Conservation (phyloP, 75 land plant species). For the Sequoiadendron giganteum region DNA sequence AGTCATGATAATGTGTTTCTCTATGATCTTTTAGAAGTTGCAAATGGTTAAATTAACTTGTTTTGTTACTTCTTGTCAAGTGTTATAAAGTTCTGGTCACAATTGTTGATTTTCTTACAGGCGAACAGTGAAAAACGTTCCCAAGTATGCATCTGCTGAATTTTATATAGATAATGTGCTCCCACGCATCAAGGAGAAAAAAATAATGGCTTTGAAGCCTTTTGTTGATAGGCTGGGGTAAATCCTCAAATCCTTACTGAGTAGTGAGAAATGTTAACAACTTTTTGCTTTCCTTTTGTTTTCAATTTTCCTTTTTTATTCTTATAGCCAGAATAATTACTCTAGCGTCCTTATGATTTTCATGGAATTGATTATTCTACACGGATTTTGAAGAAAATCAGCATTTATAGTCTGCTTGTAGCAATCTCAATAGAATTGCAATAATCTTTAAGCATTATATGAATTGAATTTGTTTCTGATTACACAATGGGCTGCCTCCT, state of each 20-base stretch:
- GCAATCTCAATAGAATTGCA: background rate
- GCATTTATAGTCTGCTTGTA: background rate
- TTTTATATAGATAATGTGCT: constrained; percentile 95
- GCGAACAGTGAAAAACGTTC: constrained; percentile 90
- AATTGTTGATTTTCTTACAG: constrained; percentile 30
- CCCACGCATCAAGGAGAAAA: constrained; percentile 94
- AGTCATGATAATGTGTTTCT: background rate
- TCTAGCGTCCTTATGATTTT: background rate
- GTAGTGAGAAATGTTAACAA: background rate
- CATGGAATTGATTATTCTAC: background rate
- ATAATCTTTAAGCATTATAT: constrained; percentile 4
- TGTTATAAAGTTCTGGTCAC: background rate
- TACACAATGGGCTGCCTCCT: background rate
- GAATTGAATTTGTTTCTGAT: background rate
- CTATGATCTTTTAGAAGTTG: background rate
- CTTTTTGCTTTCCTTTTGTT: background rate
- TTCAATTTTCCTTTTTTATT: background rate
- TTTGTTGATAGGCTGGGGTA: constrained; percentile 98
- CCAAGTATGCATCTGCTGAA: constrained; percentile 91
- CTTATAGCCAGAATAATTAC: background rate
- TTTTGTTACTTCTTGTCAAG: background rate
- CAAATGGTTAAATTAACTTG: background rate
- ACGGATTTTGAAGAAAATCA: background rate
- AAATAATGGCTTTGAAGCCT: constrained; percentile 94
- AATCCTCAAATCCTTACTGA: constrained; percentile 2